Evolutionary conservation across 495 filamentous ascomycete genomes (phyloP).

Genomic region (Trichoderma orchidacearum): DNA sequence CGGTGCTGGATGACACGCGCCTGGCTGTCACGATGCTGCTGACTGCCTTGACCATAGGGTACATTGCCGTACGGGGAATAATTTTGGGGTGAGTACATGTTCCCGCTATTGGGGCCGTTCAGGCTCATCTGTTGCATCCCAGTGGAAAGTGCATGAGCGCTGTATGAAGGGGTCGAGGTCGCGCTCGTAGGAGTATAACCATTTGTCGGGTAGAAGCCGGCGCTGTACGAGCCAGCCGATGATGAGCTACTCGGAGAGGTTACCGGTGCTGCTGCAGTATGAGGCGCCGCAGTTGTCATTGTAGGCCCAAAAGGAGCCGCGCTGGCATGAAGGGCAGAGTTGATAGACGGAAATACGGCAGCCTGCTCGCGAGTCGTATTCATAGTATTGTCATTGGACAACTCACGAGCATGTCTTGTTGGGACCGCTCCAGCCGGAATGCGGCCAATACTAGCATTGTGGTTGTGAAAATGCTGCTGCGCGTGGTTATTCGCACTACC

Average conservation of each 20-base stretch:
- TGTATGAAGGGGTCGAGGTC: slow-evolving; percentile 14
- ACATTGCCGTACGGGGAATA: slow-evolving; percentile 25
- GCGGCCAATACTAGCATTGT: slow-evolving; percentile 68
- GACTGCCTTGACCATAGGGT: slow-evolving; percentile 28
- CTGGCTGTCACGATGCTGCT: slow-evolving; percentile 48
- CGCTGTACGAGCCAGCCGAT: slow-evolving; percentile 13
- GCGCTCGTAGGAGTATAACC: slow-evolving; percentile 6
- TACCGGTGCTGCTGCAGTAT: neutral
- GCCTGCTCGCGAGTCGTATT: slow-evolving; percentile 33
- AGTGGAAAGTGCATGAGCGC: slow-evolving; percentile 42
- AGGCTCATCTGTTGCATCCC: slow-evolving; percentile 46
- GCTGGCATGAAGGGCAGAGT: slow-evolving; percentile 63
- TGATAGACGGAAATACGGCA: slow-evolving; percentile 34
- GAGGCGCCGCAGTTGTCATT: slow-evolving; percentile 15
- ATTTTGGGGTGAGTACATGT: slow-evolving; percentile 33
- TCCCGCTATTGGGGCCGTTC: slow-evolving; percentile 16
- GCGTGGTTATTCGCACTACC: slow-evolving; percentile 49
- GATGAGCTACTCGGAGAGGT: slow-evolving; percentile 7
- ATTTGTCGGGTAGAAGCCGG: slow-evolving; percentile 13
- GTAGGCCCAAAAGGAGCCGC: slow-evolving; percentile 56
- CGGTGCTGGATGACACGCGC: slow-evolving; percentile 58
- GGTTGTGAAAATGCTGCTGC: slow-evolving; percentile 69
- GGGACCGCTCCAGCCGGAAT: slow-evolving; percentile 49
- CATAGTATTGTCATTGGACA: slow-evolving; percentile 31
- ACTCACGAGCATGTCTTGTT: slow-evolving; percentile 47